Evolutionary conservation across 2,329 filamentous ascomycete species (phyloP), one percentile per base, ranked within the genome.

Genomic region (Aspergillus persii): DNA sequence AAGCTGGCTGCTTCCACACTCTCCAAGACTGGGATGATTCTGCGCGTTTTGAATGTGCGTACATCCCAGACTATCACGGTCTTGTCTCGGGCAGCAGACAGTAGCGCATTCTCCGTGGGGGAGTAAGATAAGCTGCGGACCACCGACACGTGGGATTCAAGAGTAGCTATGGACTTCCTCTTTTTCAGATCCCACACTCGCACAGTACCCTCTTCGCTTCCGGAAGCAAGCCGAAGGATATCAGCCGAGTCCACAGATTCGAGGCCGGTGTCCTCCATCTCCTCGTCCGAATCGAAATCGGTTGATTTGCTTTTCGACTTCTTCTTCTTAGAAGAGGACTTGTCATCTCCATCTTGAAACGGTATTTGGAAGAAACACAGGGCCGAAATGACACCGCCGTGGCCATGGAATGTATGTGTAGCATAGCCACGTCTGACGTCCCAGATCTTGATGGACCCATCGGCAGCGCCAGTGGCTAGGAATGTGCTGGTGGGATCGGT

Each of bases 381-480:
- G 0, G 95, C 92, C 11, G 95, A 96, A 4, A 99, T 86, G 26
- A 99, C 84, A 8, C 95, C 93, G 60, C 92, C 92, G 58, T 96
- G 94, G 1, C 93, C 93, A 66, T 94, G 90, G 76, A 99, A 96
- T 0, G 92, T 96, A 76, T 99, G 95, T 30, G 96, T 99, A 33
- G 92, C 87, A 75, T 90, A 98, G 26, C 95, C 95, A 49, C 89
- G 91, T 53, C 84, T 82, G 60, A 99, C 92, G 76, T 99, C 95
- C 94, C 94, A 99, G 54, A 99, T 89, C 76, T 99, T 99, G 68
- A 98, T 91, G 0, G 90, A 86, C 27, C 95, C 95, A 72, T 99
- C 95, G 3, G 95, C 93, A 52, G 91, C 91, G 63, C 96, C 95
- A 15, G 94, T 98, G 15, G 93, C 95, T 48, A 99, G 82, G 11